These are phyloP conservation scores for Salvia hispanica DNA, from an alignment of 257 asterid species.

Conservation along the genomic window DNA sequence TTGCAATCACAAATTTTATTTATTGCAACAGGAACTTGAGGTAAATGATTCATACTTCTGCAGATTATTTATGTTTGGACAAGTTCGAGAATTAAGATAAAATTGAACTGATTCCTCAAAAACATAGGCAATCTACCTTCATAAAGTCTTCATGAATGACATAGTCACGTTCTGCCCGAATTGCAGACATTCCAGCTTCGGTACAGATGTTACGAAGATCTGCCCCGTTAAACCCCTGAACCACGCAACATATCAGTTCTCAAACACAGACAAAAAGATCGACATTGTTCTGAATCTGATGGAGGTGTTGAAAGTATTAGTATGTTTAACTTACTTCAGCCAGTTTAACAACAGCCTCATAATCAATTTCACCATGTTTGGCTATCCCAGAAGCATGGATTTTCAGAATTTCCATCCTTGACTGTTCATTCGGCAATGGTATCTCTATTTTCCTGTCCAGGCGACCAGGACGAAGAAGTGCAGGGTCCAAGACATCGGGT, in stretches of 20 bases:
- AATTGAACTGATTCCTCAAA: neutral
- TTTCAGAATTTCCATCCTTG: constrained; percentile 89
- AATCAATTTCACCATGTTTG: constrained; percentile 94
- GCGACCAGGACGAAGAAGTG: constrained; percentile 94
- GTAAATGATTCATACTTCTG: too few relatives aligned
- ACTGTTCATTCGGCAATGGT: constrained; percentile 89
- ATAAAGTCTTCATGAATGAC: constrained; percentile 94
- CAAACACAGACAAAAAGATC: neutral
- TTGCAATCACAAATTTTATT: neutral
- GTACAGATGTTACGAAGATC: constrained; percentile 90
- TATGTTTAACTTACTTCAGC: constrained; percentile 63
- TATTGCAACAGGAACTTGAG: too few relatives aligned
- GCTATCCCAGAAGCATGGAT: constrained; percentile 93
- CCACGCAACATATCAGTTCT: neutral
- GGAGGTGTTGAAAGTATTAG: neutral
- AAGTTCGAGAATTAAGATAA: neutral
- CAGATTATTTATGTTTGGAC: neutral
- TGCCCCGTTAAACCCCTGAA: constrained; percentile 91
- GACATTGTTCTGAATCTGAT: neutral
- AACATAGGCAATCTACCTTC: constrained; percentile 55
- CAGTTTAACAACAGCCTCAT: constrained; percentile 86
- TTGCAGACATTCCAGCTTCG: constrained; percentile 94
- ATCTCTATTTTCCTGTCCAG: constrained; percentile 92
- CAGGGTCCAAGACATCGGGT: constrained; percentile 94
- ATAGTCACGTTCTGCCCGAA: constrained; percentile 89